These are phyloP conservation scores for Hordeum marinum DNA, from an alignment of 176 grass and related monocot species.

Conservation along the genomic window DNA sequence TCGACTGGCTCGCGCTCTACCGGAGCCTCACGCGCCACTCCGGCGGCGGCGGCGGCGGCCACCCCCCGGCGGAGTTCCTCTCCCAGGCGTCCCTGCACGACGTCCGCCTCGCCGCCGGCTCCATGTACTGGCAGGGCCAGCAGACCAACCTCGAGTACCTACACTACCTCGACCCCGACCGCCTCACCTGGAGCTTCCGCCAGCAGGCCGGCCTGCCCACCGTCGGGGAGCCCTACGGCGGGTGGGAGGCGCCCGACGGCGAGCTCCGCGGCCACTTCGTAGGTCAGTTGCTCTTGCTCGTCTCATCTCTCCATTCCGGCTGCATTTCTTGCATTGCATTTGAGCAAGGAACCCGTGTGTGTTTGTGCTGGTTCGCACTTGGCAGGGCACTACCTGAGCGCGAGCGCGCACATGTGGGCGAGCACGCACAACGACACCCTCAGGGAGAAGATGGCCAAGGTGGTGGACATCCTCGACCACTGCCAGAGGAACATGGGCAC, in stretches of 20 bases:
- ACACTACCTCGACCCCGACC: slow-evolving; percentile 56
- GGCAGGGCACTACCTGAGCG: slow-evolving; percentile 85
- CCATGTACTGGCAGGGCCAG: slow-evolving; percentile 43
- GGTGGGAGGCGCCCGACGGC: slow-evolving; percentile 50
- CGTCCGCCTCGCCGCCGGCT: slow-evolving; percentile 29
- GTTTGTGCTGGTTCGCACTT: neutral
- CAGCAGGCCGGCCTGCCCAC: slow-evolving; percentile 40
- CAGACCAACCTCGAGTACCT: slow-evolving; percentile 71
- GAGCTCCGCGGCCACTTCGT: slow-evolving; percentile 67
- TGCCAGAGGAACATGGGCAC: slow-evolving; percentile 75
- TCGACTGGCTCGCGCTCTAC: slow-evolving; percentile 70
- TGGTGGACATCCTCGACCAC: slow-evolving; percentile 60
- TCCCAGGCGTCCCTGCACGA: slow-evolving; percentile 40
- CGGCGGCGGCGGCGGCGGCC: neutral
- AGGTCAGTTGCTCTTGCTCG: slow-evolving; percentile 20
- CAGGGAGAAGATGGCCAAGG: slow-evolving; percentile 44
- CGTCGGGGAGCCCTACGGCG: slow-evolving; percentile 47
- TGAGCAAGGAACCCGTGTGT: neutral
- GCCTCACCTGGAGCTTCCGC: slow-evolving; percentile 64
- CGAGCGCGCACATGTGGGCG: slow-evolving; percentile 71
- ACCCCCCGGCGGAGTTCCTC: slow-evolving; percentile 3
- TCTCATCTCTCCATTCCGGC: neutral
- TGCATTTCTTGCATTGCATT: neutral
- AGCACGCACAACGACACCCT: slow-evolving; percentile 61
- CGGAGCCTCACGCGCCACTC: slow-evolving; percentile 37